Evolutionary conservation across 1,284 basidiomycete species (phyloP).

Genomic region (Boletus calvinii): DNA sequence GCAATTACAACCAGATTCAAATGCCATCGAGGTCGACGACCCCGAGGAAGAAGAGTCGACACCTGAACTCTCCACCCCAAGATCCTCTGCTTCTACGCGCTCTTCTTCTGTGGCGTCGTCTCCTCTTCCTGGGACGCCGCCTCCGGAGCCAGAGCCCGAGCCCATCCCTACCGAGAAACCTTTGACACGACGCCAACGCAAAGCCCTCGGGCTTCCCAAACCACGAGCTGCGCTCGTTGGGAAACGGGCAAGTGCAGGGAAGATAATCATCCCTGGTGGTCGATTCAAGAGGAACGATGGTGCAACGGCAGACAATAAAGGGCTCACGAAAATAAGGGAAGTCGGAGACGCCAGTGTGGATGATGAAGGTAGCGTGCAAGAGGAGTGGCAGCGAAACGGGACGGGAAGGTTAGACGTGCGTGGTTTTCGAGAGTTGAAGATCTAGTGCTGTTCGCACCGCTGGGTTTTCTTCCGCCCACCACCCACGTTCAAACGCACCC

Average conservation of each 20-base stretch:
- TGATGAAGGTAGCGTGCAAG: slow-evolving; percentile 35
- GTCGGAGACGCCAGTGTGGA: slow-evolving; percentile 26
- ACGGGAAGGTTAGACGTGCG: slow-evolving; percentile 73
- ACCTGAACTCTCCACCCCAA: slow-evolving; percentile 44
- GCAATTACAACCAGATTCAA: slow-evolving; percentile 21
- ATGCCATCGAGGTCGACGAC: slow-evolving; percentile 31
- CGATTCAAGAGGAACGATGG: slow-evolving; percentile 36
- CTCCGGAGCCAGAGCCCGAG: slow-evolving; percentile 33
- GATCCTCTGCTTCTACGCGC: slow-evolving; percentile 39
- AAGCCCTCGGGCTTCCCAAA: slow-evolving; percentile 64
- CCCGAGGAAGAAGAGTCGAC: slow-evolving; percentile 41
- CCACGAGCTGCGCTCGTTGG: slow-evolving; percentile 34
- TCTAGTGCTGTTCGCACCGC: slow-evolving; percentile 38
- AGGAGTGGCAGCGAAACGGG: slow-evolving; percentile 73
- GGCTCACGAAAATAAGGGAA: slow-evolving; percentile 27
- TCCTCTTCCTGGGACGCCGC: slow-evolving; percentile 34
- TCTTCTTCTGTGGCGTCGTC: slow-evolving; percentile 45
- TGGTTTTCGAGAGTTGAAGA: slow-evolving; percentile 79
- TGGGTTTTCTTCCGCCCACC: not conserved
- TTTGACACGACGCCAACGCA: slow-evolving; percentile 66
- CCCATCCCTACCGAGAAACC: slow-evolving; percentile 26
- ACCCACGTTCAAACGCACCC: not conserved
- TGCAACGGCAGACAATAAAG: slow-evolving; percentile 27
- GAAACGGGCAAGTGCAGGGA: slow-evolving; percentile 42
- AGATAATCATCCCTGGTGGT: slow-evolving; percentile 60